Conservation (phyloP, 768 basidiomycete genomes). For the Brasilioporus rufonigricans region DNA sequence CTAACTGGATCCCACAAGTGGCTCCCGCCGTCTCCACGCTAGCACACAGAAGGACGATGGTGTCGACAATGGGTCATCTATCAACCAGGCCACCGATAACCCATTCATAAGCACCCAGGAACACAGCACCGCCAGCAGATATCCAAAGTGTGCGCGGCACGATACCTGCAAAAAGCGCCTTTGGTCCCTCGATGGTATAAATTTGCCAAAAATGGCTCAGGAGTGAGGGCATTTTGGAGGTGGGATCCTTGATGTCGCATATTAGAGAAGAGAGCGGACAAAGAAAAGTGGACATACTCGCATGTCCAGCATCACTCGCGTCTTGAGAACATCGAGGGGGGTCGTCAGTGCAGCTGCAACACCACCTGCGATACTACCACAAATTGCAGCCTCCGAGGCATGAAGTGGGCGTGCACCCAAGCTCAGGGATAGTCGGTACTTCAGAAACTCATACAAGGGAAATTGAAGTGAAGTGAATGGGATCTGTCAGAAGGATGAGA, state of each 20-base stretch:
- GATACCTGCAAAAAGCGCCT: constrained; percentile 81
- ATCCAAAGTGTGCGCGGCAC: constrained; percentile 96
- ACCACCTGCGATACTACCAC: constrained; percentile 90
- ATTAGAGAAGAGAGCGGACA: not conserved
- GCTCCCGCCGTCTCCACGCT: not conserved
- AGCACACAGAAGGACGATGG: not conserved
- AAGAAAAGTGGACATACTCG: constrained; percentile 48
- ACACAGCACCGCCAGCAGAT: constrained; percentile 93
- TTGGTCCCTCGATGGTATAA: constrained; percentile 64
- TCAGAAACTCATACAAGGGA: constrained; percentile 90
- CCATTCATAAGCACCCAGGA: constrained; percentile 96
- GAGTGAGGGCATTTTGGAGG: constrained; percentile 53
- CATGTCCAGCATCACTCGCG: constrained; percentile 92
- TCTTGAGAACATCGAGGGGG: constrained; percentile 95
- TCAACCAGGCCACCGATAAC: constrained; percentile 50
- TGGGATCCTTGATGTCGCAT: constrained; percentile 47
- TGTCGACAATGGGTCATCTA: constrained; percentile 8
- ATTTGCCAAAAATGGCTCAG: constrained; percentile 60
- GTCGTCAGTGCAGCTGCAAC: constrained; percentile 89
- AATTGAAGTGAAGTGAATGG: constrained; percentile 97
- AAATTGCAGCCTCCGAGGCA: constrained; percentile 77
- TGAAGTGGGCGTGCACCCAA: constrained; percentile 56
- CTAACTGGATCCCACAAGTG: not conserved
- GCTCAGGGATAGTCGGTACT: constrained; percentile 56
- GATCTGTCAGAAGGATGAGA: constrained; percentile 52